Percentiles rank a stretch among this genome's conserved stretches.
Evolutionary conservation across 805 yeast genomes (phyloP).

Genomic region (Kodamaea hsintzibuensis): DNA sequence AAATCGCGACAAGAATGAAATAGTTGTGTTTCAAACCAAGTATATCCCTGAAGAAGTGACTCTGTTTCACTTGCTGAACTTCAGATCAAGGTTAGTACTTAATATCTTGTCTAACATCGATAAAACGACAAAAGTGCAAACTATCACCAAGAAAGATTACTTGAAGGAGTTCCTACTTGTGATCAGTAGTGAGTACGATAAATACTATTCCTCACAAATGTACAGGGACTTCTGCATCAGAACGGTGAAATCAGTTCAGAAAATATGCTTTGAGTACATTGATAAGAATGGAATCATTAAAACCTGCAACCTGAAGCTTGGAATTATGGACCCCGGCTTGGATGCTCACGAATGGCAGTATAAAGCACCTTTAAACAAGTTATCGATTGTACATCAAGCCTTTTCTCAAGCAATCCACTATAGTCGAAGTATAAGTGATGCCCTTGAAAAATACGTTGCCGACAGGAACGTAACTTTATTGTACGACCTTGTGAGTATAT

Average conservation of each 20-base stretch:
- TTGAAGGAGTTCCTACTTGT: constrained; percentile 22
- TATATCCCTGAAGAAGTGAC: constrained; percentile 19
- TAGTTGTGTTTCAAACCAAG: constrained; percentile 20
- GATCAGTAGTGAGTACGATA: constrained; percentile 29
- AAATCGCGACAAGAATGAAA: constrained; percentile 15
- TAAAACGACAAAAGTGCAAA: constrained; percentile 10
- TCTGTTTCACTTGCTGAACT: constrained; percentile 19
- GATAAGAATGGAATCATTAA: constrained; percentile 18
- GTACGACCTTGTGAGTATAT: constrained; percentile 31
- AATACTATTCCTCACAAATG: constrained; percentile 21
- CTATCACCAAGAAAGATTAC: constrained; percentile 15
- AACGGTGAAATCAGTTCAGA: constrained; percentile 25
- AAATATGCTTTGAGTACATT: constrained; percentile 14
- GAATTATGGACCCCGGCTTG: constrained; percentile 25
- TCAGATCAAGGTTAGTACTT: constrained; percentile 20
- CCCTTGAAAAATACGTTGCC: constrained; percentile 25
- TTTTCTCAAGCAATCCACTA: constrained; percentile 21
- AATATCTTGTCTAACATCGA: constrained; percentile 22
- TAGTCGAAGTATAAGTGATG: constrained; percentile 17
- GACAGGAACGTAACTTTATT: constrained; percentile 21
- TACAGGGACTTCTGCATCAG: constrained; percentile 33
- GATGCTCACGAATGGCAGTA: constrained; percentile 24
- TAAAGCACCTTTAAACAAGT: constrained; percentile 22
- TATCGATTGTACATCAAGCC: constrained; percentile 29
- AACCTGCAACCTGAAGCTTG: constrained; percentile 26